Conservation (phyloP, 106 monocot genomes). For the Platanthera zijinensis region DNA sequence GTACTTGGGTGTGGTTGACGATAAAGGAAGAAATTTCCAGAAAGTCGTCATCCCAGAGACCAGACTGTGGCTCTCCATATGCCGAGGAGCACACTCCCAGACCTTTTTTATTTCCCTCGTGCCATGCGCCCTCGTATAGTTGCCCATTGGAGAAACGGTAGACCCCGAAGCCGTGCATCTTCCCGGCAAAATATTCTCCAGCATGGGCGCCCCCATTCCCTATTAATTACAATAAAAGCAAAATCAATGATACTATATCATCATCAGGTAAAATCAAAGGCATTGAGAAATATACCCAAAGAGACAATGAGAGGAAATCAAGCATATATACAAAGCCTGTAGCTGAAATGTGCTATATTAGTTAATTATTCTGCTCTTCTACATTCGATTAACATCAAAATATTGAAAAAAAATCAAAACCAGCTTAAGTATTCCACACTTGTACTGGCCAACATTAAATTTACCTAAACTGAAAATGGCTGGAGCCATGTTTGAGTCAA, state of each 20-base stretch:
- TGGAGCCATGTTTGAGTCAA: constrained; percentile 25
- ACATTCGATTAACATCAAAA: not conserved
- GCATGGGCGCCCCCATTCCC: constrained; percentile 74
- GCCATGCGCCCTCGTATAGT: constrained; percentile 66
- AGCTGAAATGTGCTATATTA: too few species aligned
- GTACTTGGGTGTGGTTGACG: constrained; percentile 64
- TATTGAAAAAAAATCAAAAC: not conserved
- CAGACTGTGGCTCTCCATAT: constrained; percentile 55
- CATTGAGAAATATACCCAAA: too few species aligned
- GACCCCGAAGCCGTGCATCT: constrained; percentile 73
- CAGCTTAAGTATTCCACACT: too few species aligned
- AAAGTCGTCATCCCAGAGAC: constrained; percentile 60
- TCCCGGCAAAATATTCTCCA: constrained; percentile 76
- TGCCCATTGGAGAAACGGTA: constrained; percentile 65
- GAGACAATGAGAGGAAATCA: too few species aligned
- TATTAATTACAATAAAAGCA: not conserved
- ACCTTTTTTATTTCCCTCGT: constrained; percentile 59
- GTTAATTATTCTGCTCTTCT: too few species aligned
- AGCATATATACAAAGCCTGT: too few species aligned
- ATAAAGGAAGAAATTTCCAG: constrained; percentile 42
- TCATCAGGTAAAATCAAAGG: not conserved
- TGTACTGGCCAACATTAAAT: too few species aligned
- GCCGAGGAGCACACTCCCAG: constrained; percentile 63
- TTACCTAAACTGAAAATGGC: constrained; percentile 21
- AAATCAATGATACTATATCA: not conserved